Evolutionary conservation across 495 filamentous ascomycete genomes (phyloP).

Genomic region (Lasiosphaeria miniovina): DNA sequence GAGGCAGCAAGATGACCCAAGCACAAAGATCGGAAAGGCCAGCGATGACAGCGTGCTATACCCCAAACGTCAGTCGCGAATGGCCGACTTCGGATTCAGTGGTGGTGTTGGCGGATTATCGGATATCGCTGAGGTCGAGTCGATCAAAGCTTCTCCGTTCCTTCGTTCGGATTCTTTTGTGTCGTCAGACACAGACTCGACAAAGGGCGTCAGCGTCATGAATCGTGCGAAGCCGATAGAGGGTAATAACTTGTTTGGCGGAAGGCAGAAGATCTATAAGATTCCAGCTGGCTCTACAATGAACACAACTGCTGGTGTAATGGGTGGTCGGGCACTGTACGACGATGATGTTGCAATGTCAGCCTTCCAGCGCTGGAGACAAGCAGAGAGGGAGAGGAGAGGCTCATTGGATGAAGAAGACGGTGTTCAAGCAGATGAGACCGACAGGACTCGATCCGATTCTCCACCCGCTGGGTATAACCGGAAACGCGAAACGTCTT

Average conservation of each 20-base stretch:
- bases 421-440: conserved; percentile 39
- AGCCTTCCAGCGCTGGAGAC: conserved; percentile 69
- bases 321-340: conserved; percentile 72
- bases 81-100: conserved; percentile 53
- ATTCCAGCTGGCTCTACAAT: conserved; percentile 57
- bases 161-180: conserved; percentile 51
- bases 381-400: conserved; percentile 35
- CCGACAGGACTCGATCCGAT: conserved; percentile 52
- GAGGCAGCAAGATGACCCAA: conserved; percentile 86
- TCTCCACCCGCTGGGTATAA: conserved; percentile 61
- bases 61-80: conserved; percentile 71
- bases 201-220: conserved; percentile 66
- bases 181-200: conserved; percentile 64
- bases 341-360: conserved; percentile 81
- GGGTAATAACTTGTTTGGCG: conserved; percentile 92
- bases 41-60: conserved; percentile 90
- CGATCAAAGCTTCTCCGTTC: conserved; percentile 59
- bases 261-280: conserved; percentile 93
- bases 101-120: conserved; percentile 55
- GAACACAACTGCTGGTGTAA: conserved; percentile 43
- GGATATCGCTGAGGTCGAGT: conserved; percentile 87
- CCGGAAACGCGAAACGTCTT: conserved; percentile 76
- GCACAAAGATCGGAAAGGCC: conserved; percentile 82
- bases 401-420: conserved; percentile 41
- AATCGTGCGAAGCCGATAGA: conserved; percentile 78